A percentile compares a stretch with the other conserved stretches of the same genome.
These are phyloP conservation scores for Dryas drummondii DNA, from an alignment of 306 rosid genomes.

Conservation along the genomic window DNA sequence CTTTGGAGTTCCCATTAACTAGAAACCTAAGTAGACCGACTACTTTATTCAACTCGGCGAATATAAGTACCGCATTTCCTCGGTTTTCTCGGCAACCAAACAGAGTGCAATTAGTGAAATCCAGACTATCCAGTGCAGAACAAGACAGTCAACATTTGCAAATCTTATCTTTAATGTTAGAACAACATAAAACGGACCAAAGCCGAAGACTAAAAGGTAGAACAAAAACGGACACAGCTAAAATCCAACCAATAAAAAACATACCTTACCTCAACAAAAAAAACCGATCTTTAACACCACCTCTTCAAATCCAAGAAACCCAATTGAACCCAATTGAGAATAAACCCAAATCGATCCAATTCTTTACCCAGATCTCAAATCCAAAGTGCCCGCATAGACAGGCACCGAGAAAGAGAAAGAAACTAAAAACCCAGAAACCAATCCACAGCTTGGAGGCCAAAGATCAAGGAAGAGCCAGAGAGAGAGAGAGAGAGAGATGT, in stretches of 20 bases:
- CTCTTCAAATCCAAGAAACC: conserved; percentile 31
- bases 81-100: conserved; percentile 12
- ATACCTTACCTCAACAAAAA: conserved; percentile 32
- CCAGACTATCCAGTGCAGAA: not conserved
- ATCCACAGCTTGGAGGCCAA: not conserved
- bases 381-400: no score
- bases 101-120: conserved; percentile 16
- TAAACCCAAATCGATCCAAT: conserved; percentile 32
- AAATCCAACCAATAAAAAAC: not conserved
- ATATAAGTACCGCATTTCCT: not conserved
- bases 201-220: not conserved
- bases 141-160: not conserved
- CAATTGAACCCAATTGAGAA: conserved; percentile 30
- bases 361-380: conserved; percentile 9
- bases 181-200: not conserved
- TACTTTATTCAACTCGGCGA: not conserved
- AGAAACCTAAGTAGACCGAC: not conserved
- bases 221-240: conserved; percentile 17
- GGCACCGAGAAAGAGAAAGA: not conserved
- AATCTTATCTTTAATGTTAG: conserved; percentile 14
- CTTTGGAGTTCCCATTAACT: conserved; percentile 14
- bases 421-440: not conserved
- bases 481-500: conserved; percentile 8
- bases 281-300: conserved; percentile 27
- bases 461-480: conserved; percentile 12